These are phyloP conservation scores for Graphilbum ipis-grandicollis DNA, from an alignment of 2,329 filamentous ascomycete species.

Conservation along the genomic window DNA sequence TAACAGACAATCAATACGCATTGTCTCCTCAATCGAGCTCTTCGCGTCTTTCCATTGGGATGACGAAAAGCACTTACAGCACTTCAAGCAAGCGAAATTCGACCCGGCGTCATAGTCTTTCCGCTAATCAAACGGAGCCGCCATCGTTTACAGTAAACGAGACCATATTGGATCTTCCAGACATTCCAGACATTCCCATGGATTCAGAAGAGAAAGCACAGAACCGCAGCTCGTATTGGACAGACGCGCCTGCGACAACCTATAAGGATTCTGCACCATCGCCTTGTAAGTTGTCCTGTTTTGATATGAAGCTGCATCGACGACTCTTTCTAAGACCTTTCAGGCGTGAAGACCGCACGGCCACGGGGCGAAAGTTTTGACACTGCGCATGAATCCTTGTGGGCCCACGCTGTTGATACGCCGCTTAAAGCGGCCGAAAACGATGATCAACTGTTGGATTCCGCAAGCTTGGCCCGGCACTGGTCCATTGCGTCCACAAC, in stretches of 20 bases:
- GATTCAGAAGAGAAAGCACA: conserved; percentile 2
- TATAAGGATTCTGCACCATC: conserved; percentile 8
- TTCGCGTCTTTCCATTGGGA: conserved; percentile 6
- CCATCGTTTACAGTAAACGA: neutral
- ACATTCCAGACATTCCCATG: conserved; percentile 1
- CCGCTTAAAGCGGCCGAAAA: neutral
- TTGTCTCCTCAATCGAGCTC: conserved; percentile 7
- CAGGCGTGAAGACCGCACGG: conserved; percentile 4
- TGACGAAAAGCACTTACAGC: neutral
- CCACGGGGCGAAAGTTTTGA: conserved; percentile 3
- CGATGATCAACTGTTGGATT: neutral
- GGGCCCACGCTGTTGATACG: neutral
- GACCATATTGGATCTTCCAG: neutral
- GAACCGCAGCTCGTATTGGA: conserved; percentile 3
- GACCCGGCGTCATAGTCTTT: neutral
- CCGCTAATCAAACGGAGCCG: neutral
- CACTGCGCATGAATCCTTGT: neutral
- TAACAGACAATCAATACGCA: conserved; percentile 3
- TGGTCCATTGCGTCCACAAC: conserved; percentile 5
- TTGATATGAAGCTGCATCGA: too few species aligned
- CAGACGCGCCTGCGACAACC: neutral
- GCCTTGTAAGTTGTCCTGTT: conserved; percentile 11
- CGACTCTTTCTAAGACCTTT: too few species aligned
- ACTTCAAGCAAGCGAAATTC: neutral
- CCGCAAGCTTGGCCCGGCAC: conserved; percentile 4